Evolutionary conservation across 192 early-diverging fungal species (phyloP), one percentile per base, ranked within the genome.

Genomic region (Backusella parvicylindrica): DNA sequence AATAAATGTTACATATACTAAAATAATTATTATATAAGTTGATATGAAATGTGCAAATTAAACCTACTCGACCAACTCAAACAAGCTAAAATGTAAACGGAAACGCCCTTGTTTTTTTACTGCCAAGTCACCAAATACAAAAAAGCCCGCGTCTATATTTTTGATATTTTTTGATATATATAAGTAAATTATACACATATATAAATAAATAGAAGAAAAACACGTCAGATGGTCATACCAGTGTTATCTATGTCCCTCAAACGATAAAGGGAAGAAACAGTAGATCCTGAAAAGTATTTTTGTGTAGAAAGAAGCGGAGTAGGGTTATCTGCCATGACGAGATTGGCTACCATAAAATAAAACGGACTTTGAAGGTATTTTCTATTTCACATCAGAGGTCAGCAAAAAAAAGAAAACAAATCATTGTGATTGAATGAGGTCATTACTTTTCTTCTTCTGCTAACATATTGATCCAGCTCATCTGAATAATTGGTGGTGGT

Each of bases 101-200:
- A 90, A 95, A n/a, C 82, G 81, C 7, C 97, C 97, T 77, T 97
- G 94, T 81, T 94, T 92, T 12, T 96, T 84, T 11, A 97, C 93
- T 21, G 94, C 94, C 16, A 98, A 84, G 81, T 98, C 97, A 23
- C 95, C 93, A 83, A 98, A 98, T 26, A 98, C 93, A 86, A 96
- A 98, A 75, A 97, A 98, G 1, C 93, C 95, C 6, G 94, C 95
- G 68, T 95, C 94, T 82, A 74, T n/a, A n/a, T 60, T 60, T 28
- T 28, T 60, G 4, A 60, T 60, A 26, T 26, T 56, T 56, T 56
- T 26, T 56, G 21, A 26, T 47, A 56, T 56, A 73, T 5, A 73
- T 56, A 37, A 66, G 56, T 70, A 64, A 70, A 64, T 37, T 64
- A 23, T 64, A 53, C 49, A 56, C 13, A 56, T 47, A 37, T 26